Conservation (phyloP, 306 rosid genomes). For the Trifolium pratense region DNA sequence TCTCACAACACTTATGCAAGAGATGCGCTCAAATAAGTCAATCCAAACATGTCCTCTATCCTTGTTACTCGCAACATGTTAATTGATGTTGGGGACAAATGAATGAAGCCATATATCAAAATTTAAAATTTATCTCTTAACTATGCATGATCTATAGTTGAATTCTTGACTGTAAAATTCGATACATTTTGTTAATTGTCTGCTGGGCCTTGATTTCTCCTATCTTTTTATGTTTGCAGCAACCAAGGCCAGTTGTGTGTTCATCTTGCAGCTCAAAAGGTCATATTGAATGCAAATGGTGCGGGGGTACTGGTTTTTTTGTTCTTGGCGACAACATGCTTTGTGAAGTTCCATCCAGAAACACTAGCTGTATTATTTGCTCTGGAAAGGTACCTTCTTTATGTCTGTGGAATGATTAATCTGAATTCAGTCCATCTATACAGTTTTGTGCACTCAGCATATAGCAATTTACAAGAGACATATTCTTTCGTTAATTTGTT, state of each 20-base stretch:
- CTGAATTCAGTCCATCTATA: conserved; percentile 14
- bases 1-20: not conserved
- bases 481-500: conserved; percentile 9
- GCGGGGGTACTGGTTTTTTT: conserved; percentile 90
- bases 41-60: not conserved
- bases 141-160: conserved; percentile 1
- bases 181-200: conserved; percentile 12
- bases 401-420: conserved; percentile 13
- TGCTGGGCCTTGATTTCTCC: conserved; percentile 37
- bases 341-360: conserved; percentile 95
- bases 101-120: not conserved
- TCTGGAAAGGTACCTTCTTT: conserved; percentile 67
- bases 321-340: conserved; percentile 95
- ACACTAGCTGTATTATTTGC: conserved; percentile 79
- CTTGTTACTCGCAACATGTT: not conserved
- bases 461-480: conserved; percentile 34
- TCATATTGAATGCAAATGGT: conserved; percentile 87
- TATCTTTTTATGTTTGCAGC: conserved; percentile 55
- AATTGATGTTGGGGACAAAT: conserved; percentile 2
- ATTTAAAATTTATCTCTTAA: conserved; percentile 19
- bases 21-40: not conserved
- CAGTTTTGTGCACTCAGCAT: conserved; percentile 34
- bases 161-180: not conserved
- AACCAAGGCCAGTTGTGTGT: conserved; percentile 88
- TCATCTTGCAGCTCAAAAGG: conserved; percentile 86